Conservation (phyloP, 148 eudicot species). For the Vaccinium vitisidaea region DNA sequence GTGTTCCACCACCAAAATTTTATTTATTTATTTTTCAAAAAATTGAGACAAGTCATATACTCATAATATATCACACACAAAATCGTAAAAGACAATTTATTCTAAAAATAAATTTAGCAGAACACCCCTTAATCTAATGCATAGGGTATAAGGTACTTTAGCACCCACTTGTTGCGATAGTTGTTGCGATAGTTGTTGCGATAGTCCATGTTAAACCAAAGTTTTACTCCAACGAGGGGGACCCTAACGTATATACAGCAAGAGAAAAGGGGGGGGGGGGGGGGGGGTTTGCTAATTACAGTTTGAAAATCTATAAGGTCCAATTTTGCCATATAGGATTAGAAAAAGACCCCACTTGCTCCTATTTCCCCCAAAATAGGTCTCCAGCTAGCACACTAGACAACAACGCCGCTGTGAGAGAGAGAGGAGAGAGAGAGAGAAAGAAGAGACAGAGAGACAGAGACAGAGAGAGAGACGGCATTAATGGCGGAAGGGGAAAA, state of each 20-base stretch:
- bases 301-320: conserved; percentile 27
- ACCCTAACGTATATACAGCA: conserved; percentile 6
- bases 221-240: background rate
- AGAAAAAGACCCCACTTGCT: conserved; percentile 17
- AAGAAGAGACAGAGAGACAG: background rate
- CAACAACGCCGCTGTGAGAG: conserved; percentile 20
- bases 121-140: no score
- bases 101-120: no score
- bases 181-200: no score
- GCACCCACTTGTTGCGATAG: no score
- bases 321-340: conserved; percentile 42
- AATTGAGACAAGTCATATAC: no score
- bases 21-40: no score
- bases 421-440: conserved; percentile 19
- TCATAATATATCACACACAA: no score
- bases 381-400: conserved; percentile 33
- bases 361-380: conserved; percentile 21
- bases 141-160: no score
- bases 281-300: background rate
- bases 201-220: no score
- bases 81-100: no score
- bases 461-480: conserved; percentile 25
- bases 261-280: no score
- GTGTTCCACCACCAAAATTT: no score
- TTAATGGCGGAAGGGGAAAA: conserved; percentile 56